Evolutionary conservation across 495 filamentous ascomycete genomes (phyloP), one percentile per base, ranked within the genome.

Genomic region (Tuber umbilicatum): DNA sequence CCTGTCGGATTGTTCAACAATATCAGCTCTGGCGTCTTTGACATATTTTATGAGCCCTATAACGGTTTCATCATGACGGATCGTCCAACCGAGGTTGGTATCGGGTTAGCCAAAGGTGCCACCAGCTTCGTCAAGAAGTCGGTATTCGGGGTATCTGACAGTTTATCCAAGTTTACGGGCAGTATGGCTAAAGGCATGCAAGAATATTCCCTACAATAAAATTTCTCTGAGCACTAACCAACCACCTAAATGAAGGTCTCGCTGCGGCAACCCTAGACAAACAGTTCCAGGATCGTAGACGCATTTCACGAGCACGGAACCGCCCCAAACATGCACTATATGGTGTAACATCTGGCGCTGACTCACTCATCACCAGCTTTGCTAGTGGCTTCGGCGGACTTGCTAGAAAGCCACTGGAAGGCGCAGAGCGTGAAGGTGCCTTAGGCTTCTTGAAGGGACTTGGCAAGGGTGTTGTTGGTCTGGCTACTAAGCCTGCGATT

Each of bases 41-140:
- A 96, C 79, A 97, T 99, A 80, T 99, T 99, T 86, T 99, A 99
- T 84, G 95, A 98, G 82, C 95, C 95, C 31, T 97, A 97, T 83
- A 95, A 99, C 86, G 95, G 95, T 39, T 87, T 99, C 73, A 94
- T 97, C 82, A 94, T 94, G 90, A 96, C 94, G 0, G 96, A 99
- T 81, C 87, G 91, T 71, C 95, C 95, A 31, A 93, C 97, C 84
- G 94, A 98, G 71, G 89, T 99, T 68, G 95, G 96, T 17, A 86
- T 94, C 72, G 96, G 96, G 21, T 94, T 99, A 77, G 96, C 96
- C 19, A 97, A 97, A 82, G 95, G 95, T 45, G 95, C 96, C 27
- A 94, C 93, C 1, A 96, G 92, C 83, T 98, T 99, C 83, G 91
- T 97, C 80, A 98, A 97, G 87, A 98, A 98, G 83, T 97, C 94